Conservation (phyloP, 768 basidiomycete genomes). For the Leccinum incarnatum region DNA sequence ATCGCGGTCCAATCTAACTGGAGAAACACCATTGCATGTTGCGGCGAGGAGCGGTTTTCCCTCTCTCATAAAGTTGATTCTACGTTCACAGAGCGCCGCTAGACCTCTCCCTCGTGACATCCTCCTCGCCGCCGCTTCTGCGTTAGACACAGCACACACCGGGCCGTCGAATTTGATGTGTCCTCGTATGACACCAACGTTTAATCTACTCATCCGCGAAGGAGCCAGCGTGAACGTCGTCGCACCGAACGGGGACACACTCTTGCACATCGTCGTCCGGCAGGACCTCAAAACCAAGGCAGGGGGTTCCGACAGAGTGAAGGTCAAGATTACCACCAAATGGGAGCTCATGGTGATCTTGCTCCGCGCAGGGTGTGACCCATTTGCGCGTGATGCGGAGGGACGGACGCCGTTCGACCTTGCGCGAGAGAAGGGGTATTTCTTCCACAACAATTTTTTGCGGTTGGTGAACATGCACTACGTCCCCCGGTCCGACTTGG, state of each 20-base stretch:
- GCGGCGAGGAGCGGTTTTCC: neutral
- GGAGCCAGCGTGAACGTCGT: neutral
- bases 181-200: neutral
- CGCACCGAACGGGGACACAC: conserved; percentile 2
- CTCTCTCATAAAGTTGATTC: neutral
- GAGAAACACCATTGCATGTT: conserved; percentile 2
- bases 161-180: neutral
- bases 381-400: neutral
- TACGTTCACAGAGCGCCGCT: neutral
- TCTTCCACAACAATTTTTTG: neutral
- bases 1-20: neutral
- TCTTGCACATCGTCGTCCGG: neutral
- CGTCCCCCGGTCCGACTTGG: neutral
- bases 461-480: neutral
- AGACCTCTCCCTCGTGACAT: neutral
- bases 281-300: neutral
- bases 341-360: neutral
- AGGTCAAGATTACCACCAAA: neutral
- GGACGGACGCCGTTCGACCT: conserved; percentile 3
- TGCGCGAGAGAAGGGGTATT: neutral
- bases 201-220: neutral
- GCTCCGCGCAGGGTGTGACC: neutral
- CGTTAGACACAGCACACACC: neutral
- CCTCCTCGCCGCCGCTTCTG: neutral
- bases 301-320: neutral